A percentile compares a stretch with the other conserved stretches of the same genome.
Evolutionary conservation across 768 basidiomycete species (phyloP).

Genomic region (Lentinus tigrinus): DNA sequence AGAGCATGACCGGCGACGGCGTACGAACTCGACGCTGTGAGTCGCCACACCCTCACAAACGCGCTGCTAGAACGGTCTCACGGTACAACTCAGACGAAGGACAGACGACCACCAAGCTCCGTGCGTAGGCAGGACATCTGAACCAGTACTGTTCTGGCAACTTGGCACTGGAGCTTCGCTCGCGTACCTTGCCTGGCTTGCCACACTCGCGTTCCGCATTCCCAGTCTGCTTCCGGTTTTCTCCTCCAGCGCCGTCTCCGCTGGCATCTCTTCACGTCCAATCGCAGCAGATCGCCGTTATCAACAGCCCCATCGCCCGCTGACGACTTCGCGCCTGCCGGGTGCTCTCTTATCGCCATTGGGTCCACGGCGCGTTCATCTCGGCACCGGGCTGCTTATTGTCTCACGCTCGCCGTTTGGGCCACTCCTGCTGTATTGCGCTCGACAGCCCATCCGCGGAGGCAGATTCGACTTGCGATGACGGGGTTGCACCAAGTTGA

Average conservation of each 20-base stretch:
- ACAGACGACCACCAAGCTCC: constrained; percentile 2
- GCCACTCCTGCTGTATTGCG: not conserved
- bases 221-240: constrained; percentile 6
- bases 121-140: not conserved
- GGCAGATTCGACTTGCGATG: constrained; percentile 1
- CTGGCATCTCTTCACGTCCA: constrained; percentile 3
- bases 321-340: not conserved
- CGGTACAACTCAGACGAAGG: not conserved
- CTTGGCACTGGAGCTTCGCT: constrained; percentile 2
- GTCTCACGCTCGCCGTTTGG: not conserved
- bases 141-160: constrained; percentile 5
- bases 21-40: too few relatives aligned
- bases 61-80: not conserved
- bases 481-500: constrained; percentile 3
- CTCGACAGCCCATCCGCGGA: not conserved
- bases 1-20: too few relatives aligned
- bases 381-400: constrained; percentile 13
- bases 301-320: constrained; percentile 4
- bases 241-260: not conserved
- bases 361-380: constrained; percentile 9
- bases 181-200: constrained; percentile 17
- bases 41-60: not conserved
- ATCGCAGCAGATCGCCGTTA: constrained; percentile 15
- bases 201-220: constrained; percentile 4
- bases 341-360: constrained; percentile 18